Evolutionary conservation across 352 stramenopile genomes (phyloP).

Genomic region (Saprolegnia parasitica): DNA sequence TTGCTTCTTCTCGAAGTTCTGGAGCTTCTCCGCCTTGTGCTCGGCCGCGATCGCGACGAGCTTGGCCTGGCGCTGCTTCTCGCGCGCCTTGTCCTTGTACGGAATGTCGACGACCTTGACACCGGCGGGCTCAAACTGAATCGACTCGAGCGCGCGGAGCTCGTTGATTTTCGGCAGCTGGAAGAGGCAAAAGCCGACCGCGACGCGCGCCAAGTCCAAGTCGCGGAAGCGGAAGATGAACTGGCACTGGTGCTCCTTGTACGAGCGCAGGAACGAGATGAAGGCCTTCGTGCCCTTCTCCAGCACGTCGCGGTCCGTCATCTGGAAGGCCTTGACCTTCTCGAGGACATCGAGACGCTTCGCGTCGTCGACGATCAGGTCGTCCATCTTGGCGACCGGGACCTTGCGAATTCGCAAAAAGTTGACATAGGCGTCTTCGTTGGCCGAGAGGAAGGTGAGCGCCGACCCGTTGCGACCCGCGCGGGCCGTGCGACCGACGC

Average conservation of each 20-base stretch:
- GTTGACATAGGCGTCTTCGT: constrained; percentile 97
- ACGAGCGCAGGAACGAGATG: constrained; percentile 97
- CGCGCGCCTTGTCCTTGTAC: constrained; percentile 94
- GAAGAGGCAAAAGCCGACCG: constrained; percentile 76
- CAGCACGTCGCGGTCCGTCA: constrained; percentile 94
- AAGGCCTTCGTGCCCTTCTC: constrained; percentile 99
- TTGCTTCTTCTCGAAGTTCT: constrained; percentile 40
- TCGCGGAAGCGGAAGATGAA: constrained; percentile 99
- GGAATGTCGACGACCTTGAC: constrained; percentile 91
- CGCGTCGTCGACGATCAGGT: constrained; percentile 48
- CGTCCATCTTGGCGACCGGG: constrained; percentile 75
- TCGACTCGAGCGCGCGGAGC: constrained; percentile 67
- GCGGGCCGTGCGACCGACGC: constrained; percentile 96
- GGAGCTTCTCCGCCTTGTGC: constrained; percentile 56
- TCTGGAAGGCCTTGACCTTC: constrained; percentile 83
- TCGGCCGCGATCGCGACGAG: constrained; percentile 71
- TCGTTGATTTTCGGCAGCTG: constrained; percentile 87
- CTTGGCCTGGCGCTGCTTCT: constrained; percentile 96
- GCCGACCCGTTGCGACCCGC: constrained; percentile 90
- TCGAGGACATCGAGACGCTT: constrained; percentile 63
- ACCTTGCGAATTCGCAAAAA: constrained; percentile 94
- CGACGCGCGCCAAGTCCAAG: constrained; percentile 92
- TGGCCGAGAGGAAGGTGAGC: constrained; percentile 93
- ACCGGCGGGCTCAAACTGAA: constrained; percentile 79
- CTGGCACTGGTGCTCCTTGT: constrained; percentile 98